Conservation (phyloP, 768 basidiomycete species). For the Strobilomyces echinocephalus region DNA sequence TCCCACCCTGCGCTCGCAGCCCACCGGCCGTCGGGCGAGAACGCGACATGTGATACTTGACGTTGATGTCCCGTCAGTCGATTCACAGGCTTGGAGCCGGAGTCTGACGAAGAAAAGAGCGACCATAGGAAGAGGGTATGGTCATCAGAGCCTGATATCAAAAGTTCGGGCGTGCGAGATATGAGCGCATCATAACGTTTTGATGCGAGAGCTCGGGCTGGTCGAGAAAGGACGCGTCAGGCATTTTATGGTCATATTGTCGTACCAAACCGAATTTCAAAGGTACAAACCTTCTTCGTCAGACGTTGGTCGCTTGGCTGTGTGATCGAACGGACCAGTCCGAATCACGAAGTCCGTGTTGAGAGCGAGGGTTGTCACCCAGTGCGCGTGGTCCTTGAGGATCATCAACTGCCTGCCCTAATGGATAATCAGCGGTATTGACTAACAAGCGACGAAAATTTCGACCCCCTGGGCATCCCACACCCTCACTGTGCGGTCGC, state of each 20-base stretch:
- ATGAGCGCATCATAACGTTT: conserved; percentile 73
- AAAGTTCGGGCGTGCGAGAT: conserved; percentile 61
- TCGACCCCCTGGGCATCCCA: conserved; percentile 84
- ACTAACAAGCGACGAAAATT: conserved; percentile 2
- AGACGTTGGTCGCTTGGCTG: conserved; percentile 66
- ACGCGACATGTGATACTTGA: conserved; percentile 89
- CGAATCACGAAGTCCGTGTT: conserved; percentile 94
- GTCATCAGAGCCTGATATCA: conserved; percentile 96
- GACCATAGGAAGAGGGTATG: conserved; percentile 98
- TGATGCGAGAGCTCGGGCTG: conserved; percentile 73
- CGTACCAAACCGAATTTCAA: neutral
- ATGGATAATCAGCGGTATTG: conserved; percentile 3
- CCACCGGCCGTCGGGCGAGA: conserved; percentile 90
- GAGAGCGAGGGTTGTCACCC: conserved; percentile 95
- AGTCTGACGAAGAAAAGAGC: conserved; percentile 45
- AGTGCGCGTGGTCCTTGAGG: conserved; percentile 94
- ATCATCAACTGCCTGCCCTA: conserved; percentile 82
- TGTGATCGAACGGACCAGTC: conserved; percentile 93
- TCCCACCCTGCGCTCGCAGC: conserved; percentile 92
- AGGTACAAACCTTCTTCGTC: conserved; percentile 72
- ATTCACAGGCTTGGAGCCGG: conserved; percentile 56
- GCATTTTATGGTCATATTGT: neutral
- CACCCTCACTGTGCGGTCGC: conserved; percentile 88
- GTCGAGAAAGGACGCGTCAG: neutral
- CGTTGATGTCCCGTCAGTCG: conserved; percentile 93